Evolutionary conservation across 495 filamentous ascomycete genomes (phyloP).

Genomic region (Lophiostoma macrostomum): DNA sequence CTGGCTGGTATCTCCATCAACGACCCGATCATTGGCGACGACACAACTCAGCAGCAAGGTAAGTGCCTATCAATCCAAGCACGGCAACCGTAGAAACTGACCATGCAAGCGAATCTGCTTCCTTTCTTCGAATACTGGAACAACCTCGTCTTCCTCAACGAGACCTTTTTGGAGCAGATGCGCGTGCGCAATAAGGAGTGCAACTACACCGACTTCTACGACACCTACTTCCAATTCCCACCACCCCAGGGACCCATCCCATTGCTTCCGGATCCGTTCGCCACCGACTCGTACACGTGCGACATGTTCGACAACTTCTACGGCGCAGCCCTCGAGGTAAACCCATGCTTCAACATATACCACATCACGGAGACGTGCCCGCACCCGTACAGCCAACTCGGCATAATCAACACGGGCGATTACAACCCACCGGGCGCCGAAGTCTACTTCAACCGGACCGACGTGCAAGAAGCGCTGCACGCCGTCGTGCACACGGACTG

Average conservation of each 20-base stretch:
- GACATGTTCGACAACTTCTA: conserved; percentile 57
- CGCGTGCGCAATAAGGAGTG: conserved; percentile 56
- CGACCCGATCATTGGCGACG: conserved; percentile 60
- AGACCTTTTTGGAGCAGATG: conserved; percentile 59
- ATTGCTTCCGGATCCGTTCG: conserved; percentile 34
- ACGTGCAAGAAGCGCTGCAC: conserved; percentile 64
- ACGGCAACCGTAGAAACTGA: conserved; percentile 31
- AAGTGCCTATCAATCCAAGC: conserved; percentile 4
- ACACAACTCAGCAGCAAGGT: conserved; percentile 48
- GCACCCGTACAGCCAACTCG: conserved; percentile 67
- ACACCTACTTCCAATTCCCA: conserved; percentile 64
- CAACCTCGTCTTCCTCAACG: conserved; percentile 62
- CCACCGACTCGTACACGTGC: conserved; percentile 43
- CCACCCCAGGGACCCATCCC: conserved; percentile 58
- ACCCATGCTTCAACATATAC: conserved; percentile 82
- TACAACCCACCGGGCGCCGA: conserved; percentile 45
- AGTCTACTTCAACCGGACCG: conserved; percentile 74
- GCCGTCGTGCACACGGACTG: conserved; percentile 55
- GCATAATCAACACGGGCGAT: conserved; percentile 58
- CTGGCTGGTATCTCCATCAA: conserved; percentile 66
- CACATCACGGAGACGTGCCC: conserved; percentile 74
- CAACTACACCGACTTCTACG: conserved; percentile 61
- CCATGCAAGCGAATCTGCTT: conserved; percentile 52
- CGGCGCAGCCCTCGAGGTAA: conserved; percentile 55
- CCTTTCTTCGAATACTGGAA: conserved; percentile 62